phyloP scores from a whole-genome alignment of 495 filamentous ascomycete species.

The Penicillium ucsense region DNA sequence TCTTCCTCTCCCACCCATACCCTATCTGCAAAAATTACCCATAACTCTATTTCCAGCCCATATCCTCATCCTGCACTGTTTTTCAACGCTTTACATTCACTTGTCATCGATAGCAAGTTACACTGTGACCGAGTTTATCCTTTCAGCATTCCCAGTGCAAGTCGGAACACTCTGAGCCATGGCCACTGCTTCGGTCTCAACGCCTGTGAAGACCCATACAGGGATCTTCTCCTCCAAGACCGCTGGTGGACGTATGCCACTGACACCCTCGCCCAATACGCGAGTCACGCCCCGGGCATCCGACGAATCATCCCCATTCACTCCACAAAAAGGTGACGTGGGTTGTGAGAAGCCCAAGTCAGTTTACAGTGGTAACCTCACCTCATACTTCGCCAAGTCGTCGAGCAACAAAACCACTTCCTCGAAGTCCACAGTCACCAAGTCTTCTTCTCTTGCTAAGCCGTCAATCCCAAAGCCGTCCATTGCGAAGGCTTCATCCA shows the following conservation, averaged over 20 bases:
- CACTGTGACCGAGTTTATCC: constrained; percentile 4
- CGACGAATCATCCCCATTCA: constrained; percentile 47
- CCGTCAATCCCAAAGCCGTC: constrained; percentile 60
- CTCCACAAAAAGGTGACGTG: constrained; percentile 54
- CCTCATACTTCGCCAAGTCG: constrained; percentile 66
- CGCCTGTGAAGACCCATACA: constrained; percentile 87
- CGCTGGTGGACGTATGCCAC: constrained; percentile 85
- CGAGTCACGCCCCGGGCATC: constrained; percentile 43
- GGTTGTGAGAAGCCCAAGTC: constrained; percentile 49
- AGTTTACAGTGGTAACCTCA: constrained; percentile 63
- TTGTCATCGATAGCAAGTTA: constrained; percentile 9
- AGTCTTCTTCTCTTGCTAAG: constrained; percentile 41
- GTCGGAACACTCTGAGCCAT: constrained; percentile 40
- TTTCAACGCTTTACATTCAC: constrained; percentile 14
- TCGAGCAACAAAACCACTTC: constrained; percentile 54
- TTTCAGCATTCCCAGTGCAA: constrained; percentile 12
- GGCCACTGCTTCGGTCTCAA: constrained; percentile 82
- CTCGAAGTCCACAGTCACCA: constrained; percentile 11
- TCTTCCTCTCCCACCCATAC: constrained; percentile 12
- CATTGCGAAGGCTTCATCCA: not conserved
- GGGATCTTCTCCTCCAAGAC: constrained; percentile 87
- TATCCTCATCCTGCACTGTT: constrained; percentile 13
- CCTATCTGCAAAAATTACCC: constrained; percentile 8
- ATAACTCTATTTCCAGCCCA: constrained; percentile 3
- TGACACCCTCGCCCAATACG: constrained; percentile 81